Percentiles rank a stretch among this genome's conserved stretches.
phyloP scores from a whole-genome alignment of 805 yeast genomes.

The Saturnispora mendoncae region DNA sequence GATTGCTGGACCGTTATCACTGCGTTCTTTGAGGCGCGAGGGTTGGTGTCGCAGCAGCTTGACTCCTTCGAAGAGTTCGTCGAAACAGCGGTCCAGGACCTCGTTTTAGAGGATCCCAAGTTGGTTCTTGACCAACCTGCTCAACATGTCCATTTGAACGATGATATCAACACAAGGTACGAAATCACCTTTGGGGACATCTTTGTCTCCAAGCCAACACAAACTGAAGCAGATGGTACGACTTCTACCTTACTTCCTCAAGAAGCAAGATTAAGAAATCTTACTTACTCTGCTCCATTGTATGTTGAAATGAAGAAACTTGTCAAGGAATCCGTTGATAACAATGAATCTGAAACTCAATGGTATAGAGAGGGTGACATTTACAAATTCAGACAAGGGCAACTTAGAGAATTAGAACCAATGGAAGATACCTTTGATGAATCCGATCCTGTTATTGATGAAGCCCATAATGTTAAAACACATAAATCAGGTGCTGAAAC shows the following conservation, averaged over 20 bases:
- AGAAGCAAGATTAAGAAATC: slow-evolving; percentile 92
- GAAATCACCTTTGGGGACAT: slow-evolving; percentile 98
- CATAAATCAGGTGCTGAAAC: slow-evolving; percentile 30
- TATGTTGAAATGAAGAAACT: slow-evolving; percentile 93
- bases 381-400: slow-evolving; percentile 30
- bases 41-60: slow-evolving; percentile 94
- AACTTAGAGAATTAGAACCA: slow-evolving; percentile 23
- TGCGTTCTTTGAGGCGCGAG: slow-evolving; percentile 91
- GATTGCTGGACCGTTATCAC: slow-evolving; percentile 99
- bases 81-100: slow-evolving; percentile 91
- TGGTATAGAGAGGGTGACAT: slow-evolving; percentile 51
- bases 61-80: slow-evolving; percentile 98
- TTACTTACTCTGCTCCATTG: slow-evolving; percentile 92
- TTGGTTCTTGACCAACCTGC: slow-evolving; percentile 96
- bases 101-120: slow-evolving; percentile 91
- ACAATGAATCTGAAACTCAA: slow-evolving; percentile 42
- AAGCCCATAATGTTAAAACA: slow-evolving; percentile 27
- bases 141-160: slow-evolving; percentile 87
- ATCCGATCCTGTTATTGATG: slow-evolving; percentile 54
- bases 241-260: slow-evolving; percentile 98
- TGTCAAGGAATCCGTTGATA: slow-evolving; percentile 74
- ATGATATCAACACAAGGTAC: slow-evolving; percentile 83
- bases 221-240: slow-evolving; percentile 99
- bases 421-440: slow-evolving; percentile 42
- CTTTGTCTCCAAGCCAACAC: slow-evolving; percentile 91